phyloP scores from a whole-genome alignment of 1,139 yeast species.

The Petasospora rhodanensis region DNA sequence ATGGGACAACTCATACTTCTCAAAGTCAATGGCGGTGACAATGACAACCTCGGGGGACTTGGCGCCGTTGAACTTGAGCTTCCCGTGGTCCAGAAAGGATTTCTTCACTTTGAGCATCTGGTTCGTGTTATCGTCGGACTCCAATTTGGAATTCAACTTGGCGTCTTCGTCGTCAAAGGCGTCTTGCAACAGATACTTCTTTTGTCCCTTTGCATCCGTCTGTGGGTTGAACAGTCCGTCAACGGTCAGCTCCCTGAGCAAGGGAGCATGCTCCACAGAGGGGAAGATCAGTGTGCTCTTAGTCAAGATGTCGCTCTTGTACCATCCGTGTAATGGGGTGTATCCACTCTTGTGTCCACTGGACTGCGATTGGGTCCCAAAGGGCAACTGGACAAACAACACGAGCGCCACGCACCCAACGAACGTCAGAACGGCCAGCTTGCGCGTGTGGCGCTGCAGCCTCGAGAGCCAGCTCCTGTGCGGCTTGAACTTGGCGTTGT shows the following conservation, averaged over 20 bases:
- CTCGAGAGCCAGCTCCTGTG: slow-evolving; percentile 15
- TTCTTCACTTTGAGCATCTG: slow-evolving; percentile 41
- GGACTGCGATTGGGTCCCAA: neutral
- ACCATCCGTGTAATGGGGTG: slow-evolving; percentile 37
- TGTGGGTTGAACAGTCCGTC: slow-evolving; percentile 44
- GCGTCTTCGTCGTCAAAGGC: slow-evolving; percentile 30
- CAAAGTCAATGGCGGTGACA: slow-evolving; percentile 80
- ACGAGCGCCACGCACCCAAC: too few relatives aligned
- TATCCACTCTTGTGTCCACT: slow-evolving; percentile 10
- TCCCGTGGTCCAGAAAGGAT: slow-evolving; percentile 62
- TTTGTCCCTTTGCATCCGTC: slow-evolving; percentile 37
- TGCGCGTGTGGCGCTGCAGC: slow-evolving; percentile 15
- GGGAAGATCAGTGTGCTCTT: slow-evolving; percentile 57
- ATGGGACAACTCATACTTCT: slow-evolving; percentile 54
- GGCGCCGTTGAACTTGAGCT: slow-evolving; percentile 43
- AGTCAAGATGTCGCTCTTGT: slow-evolving; percentile 41
- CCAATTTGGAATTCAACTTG: slow-evolving; percentile 36
- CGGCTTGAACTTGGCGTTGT: slow-evolving; percentile 26
- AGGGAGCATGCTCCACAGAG: slow-evolving; percentile 59
- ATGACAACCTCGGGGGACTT: slow-evolving; percentile 63
- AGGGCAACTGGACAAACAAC: slow-evolving; percentile 7
- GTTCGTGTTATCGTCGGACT: slow-evolving; percentile 32
- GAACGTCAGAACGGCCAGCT: slow-evolving; percentile 12
- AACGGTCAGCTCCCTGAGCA: slow-evolving; percentile 51
- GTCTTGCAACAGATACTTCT: slow-evolving; percentile 46